Evolutionary conservation across 371 early-diverging fungal species (phyloP).

Genomic region (Entomophthora muscae): DNA sequence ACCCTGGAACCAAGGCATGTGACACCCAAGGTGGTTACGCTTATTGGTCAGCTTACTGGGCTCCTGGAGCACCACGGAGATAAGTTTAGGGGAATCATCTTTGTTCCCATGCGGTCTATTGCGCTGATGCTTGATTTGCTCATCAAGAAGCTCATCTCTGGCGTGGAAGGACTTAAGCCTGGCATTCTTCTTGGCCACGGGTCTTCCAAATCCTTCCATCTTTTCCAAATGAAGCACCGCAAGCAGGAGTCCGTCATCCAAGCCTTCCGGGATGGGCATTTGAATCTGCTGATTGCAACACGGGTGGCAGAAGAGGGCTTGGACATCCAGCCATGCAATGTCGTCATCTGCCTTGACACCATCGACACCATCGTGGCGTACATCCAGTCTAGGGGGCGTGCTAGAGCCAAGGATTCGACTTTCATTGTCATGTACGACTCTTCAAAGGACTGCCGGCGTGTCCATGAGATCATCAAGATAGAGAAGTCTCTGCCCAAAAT

Average conservation of each 20-base stretch:
- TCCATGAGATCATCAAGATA: constrained; percentile 30
- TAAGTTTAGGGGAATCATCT: constrained; percentile 67
- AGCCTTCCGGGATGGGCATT: constrained; percentile 41
- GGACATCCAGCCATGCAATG: constrained; percentile 86
- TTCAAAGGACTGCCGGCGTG: constrained; percentile 20
- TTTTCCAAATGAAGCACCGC: constrained; percentile 31
- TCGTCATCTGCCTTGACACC: constrained; percentile 83
- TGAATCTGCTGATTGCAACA: constrained; percentile 77
- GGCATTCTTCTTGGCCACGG: constrained; percentile 57
- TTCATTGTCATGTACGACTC: constrained; percentile 54
- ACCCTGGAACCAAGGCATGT: not conserved
- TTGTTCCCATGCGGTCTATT: constrained; percentile 51
- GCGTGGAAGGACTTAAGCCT: constrained; percentile 20
- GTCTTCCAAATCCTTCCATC: constrained; percentile 19
- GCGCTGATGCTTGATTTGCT: constrained; percentile 39
- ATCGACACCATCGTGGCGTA: constrained; percentile 47
- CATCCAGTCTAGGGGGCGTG: constrained; percentile 87
- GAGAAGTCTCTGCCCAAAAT: constrained; percentile 16
- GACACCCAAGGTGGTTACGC: not conserved
- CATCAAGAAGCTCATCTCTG: constrained; percentile 20
- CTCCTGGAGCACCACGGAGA: not conserved
- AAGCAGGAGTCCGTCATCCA: constrained; percentile 43
- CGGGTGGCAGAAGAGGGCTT: constrained; percentile 94
- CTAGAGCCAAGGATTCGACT: constrained; percentile 48
- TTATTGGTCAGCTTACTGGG: not conserved